phyloP scores from a whole-genome alignment of 352 stramenopile species.

The Phytopythium helicoides region DNA sequence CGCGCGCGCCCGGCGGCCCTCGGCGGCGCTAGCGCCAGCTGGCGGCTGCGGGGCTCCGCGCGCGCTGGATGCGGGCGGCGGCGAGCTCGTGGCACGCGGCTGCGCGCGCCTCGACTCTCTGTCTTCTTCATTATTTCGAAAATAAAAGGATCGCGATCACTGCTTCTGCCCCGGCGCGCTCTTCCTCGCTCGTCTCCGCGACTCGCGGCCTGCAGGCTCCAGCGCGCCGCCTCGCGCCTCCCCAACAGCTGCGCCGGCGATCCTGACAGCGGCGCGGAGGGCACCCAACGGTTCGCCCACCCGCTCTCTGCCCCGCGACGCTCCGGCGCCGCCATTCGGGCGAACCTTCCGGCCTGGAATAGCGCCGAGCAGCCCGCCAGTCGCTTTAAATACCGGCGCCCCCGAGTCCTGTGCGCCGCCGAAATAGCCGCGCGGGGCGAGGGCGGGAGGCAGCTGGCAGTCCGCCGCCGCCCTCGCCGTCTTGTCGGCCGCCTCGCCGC shows the following conservation, averaged over 20 bases:
- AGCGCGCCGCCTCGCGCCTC: no score
- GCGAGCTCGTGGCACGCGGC: no score
- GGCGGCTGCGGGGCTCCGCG: conserved; percentile 6
- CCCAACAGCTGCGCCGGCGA: no score
- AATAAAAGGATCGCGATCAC: conserved; percentile 73
- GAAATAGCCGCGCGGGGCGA: conserved; percentile 3
- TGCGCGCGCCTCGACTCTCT: conserved; percentile 20
- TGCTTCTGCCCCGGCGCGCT: conserved; percentile 35
- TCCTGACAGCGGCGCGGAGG: no score
- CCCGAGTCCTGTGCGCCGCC: conserved; percentile 2
- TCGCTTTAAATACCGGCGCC: conserved; percentile 1
- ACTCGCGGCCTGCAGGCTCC: no score
- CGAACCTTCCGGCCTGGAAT: no score
- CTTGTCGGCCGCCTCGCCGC: background rate
- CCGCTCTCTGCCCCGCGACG: no score
- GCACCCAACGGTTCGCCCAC: no score
- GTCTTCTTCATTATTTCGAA: conserved; percentile 74
- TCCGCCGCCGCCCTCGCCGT: background rate
- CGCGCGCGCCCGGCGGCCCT: background rate
- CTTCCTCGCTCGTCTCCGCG: no score
- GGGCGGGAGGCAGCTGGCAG: background rate
- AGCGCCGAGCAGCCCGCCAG: background rate
- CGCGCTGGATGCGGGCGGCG: conserved; percentile 15
- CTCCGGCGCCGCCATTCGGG: no score
- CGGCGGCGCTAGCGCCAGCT: no score